A percentile compares a stretch with the other conserved stretches of the same genome.
phyloP scores from a whole-genome alignment of 108 stramenopile genomes.

The Cyclotella cryptica region DNA sequence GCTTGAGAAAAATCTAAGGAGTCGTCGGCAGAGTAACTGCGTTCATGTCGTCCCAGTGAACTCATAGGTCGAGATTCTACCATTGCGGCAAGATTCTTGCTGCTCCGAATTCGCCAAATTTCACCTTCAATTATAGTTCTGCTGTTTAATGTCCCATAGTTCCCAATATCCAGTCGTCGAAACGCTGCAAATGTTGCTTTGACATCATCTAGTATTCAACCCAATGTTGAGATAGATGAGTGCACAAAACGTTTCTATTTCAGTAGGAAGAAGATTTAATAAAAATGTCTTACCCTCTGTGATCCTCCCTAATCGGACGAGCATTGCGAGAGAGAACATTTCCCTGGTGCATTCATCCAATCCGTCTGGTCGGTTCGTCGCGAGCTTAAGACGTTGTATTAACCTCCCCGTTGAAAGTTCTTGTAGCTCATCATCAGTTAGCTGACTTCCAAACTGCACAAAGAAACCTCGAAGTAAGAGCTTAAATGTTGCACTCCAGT shows the following conservation, averaged over 20 bases:
- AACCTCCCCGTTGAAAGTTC: constrained; percentile 90
- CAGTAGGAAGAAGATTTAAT: background rate
- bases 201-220: constrained; percentile 60
- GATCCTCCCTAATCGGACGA: constrained; percentile 88
- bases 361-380: constrained; percentile 68
- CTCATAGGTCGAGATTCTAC: background rate
- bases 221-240: background rate
- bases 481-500: background rate
- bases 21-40: constrained; percentile 17
- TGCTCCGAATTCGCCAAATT: constrained; percentile 31
- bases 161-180: constrained; percentile 75
- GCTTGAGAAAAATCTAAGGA: constrained; percentile 17
- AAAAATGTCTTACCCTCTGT: constrained; percentile 51
- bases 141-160: constrained; percentile 67
- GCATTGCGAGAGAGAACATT: constrained; percentile 92
- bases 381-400: constrained; percentile 76
- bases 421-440: constrained; percentile 82
- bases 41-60: background rate
- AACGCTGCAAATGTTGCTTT: constrained; percentile 86
- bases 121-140: constrained; percentile 58
- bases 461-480: constrained; percentile 15
- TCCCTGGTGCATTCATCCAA: constrained; percentile 90
- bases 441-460: constrained; percentile 74
- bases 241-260: background rate
- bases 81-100: constrained; percentile 34